phyloP scores from a whole-genome alignment of 2,329 filamentous ascomycete species.

The Alternaria arborescens region DNA sequence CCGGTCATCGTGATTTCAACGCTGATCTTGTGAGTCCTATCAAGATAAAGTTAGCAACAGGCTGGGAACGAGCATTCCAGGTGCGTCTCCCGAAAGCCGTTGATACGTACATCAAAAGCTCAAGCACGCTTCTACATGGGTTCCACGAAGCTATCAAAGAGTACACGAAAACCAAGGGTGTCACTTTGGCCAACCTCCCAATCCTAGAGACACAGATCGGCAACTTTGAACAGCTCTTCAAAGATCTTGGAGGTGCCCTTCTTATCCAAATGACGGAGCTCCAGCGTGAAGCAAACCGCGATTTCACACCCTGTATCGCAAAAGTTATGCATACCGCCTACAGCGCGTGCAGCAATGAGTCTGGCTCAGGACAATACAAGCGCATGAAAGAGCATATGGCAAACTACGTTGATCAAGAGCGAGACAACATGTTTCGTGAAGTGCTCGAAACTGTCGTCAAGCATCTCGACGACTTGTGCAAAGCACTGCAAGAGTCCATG shows the following conservation, averaged over 20 bases:
- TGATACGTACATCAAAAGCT: conserved; percentile 45
- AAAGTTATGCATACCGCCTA: conserved; percentile 60
- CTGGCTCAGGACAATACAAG: conserved; percentile 57
- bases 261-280: conserved; percentile 52
- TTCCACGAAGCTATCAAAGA: conserved; percentile 57
- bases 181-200: conserved; percentile 51
- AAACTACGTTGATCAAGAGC: conserved; percentile 53
- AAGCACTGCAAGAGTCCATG: conserved; percentile 55
- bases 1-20: conserved; percentile 55
- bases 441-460: conserved; percentile 55
- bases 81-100: conserved; percentile 54
- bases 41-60: conserved; percentile 51
- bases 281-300: conserved; percentile 63
- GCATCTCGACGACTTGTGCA: conserved; percentile 54
- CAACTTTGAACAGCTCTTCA: conserved; percentile 55
- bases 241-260: conserved; percentile 46
- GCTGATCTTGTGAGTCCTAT: conserved; percentile 51
- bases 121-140: conserved; percentile 42
- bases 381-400: conserved; percentile 64
- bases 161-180: conserved; percentile 51
- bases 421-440: conserved; percentile 60
- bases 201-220: conserved; percentile 54
- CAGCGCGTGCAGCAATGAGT: conserved; percentile 54
- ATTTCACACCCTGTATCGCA: conserved; percentile 61
- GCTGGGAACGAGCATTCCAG: conserved; percentile 58